A percentile compares a stretch with the other conserved stretches of the same genome.
Conservation (phyloP, 352 stramenopile species). For the Phytophthora colocasiae region DNA sequence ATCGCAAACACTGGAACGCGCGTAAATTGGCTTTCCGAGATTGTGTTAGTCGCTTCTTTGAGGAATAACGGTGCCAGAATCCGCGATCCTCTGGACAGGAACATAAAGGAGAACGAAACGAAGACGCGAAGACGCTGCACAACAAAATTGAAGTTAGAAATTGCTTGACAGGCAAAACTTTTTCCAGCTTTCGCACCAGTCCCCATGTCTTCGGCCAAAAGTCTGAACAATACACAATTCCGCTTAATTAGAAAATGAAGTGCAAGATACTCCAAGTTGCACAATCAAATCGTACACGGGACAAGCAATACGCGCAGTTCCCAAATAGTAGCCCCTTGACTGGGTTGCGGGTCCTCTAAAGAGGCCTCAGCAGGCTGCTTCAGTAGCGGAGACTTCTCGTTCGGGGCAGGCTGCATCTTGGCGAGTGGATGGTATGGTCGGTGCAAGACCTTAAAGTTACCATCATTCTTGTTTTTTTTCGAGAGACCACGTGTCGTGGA, state of each 20-base stretch:
- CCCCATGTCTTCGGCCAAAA: constrained; percentile 80
- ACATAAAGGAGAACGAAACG: constrained; percentile 74
- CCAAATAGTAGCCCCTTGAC: constrained; percentile 49
- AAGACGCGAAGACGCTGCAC: constrained; percentile 63
- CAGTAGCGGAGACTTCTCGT: constrained; percentile 50
- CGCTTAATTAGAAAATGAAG: constrained; percentile 10
- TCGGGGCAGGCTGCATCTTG: constrained; percentile 38
- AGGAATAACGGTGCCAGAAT: constrained; percentile 80
- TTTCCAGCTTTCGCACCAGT: constrained; percentile 39
- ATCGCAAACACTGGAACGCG: constrained; percentile 57
- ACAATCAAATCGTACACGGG: constrained; percentile 51
- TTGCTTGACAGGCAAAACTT: not conserved
- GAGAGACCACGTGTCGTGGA: constrained; percentile 23
- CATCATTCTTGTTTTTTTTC: constrained; percentile 33
- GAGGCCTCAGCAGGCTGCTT: constrained; percentile 21
- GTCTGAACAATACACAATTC: constrained; percentile 41
- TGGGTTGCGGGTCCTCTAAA: constrained; percentile 37
- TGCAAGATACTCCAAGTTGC: not conserved
- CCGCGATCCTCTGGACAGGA: constrained; percentile 67
- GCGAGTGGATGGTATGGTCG: constrained; percentile 13
- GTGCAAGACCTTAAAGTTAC: constrained; percentile 14
- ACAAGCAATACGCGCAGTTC: constrained; percentile 74
- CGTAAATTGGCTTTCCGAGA: constrained; percentile 49
- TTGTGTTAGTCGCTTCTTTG: constrained; percentile 66
- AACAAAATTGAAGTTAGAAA: not conserved